Evolutionary conservation across 1,284 basidiomycete genomes (phyloP), one percentile per base, ranked within the genome.

Genomic region (Cutaneotrichosporon cavernicola): DNA sequence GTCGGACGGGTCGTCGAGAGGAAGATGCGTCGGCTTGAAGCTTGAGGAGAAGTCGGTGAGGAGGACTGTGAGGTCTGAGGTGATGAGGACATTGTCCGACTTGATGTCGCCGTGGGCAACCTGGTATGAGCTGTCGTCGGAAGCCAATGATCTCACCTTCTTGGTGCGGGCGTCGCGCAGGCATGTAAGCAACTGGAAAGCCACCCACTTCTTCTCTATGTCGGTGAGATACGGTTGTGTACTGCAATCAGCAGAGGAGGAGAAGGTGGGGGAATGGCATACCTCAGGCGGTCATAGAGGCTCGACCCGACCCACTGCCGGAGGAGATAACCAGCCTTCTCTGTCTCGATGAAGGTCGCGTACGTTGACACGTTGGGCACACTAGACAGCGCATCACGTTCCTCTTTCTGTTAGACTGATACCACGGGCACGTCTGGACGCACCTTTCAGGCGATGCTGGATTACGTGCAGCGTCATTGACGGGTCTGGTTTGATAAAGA

Each of bases 171-270:
- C 87, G 69, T 93, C 91, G 36, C 89, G 86, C 65, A 99, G 85
- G 2, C 90, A 92, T 34, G 87, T 89, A 59, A 99, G 83, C 1
- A 99, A 84, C 79, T 99, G 96, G 76, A 94, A 99, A 0, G 91
- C 89, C 67, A 99, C 92, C 97, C 97, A 99, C 75, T 93, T 92
- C 85, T 99, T 99, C 83, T 99, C 97, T 52, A 97, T 86, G 60
- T 84, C 78, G 63, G 88, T 90, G 57, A 99, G 84, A 81, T 99
- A 99, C 0, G 97, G 97, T 32, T 97, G 90, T 1, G 95, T 99
- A 76, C 96, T 97, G 70, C 7, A 11, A 53, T 32, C 26, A 58
- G 56, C 21, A n/a, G 9, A 3, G 18, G 8, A 9, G 26, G 26
- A 11, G 49, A 31, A 30, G 22, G 26, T 55, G 2, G 7, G 8